Evolutionary conservation across 2,329 filamentous ascomycete species (phyloP).

Genomic region (Chaetomiaceae sp.): DNA sequence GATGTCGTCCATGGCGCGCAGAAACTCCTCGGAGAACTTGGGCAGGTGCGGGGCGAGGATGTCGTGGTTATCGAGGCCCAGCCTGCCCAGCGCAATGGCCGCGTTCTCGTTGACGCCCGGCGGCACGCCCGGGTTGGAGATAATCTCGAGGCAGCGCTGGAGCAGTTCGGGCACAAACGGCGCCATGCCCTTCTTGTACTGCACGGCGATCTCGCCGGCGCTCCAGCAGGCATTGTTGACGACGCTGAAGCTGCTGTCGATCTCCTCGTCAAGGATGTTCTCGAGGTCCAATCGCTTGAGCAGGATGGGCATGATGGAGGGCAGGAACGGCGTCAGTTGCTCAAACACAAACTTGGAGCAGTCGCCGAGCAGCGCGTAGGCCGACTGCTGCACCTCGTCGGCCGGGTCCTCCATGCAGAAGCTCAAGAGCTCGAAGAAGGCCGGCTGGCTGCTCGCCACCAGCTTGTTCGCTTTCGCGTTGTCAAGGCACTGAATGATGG

Average conservation of each 20-base stretch:
- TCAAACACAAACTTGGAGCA: conserved; percentile 88
- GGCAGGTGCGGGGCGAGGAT: conserved; percentile 71
- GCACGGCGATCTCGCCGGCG: conserved; percentile 82
- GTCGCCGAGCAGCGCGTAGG: conserved; percentile 90
- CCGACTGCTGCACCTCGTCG: conserved; percentile 92
- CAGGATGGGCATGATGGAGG: conserved; percentile 70
- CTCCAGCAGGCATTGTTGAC: conserved; percentile 99
- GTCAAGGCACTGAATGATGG: conserved; percentile 85
- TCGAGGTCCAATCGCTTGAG: conserved; percentile 83
- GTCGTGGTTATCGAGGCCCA: conserved; percentile 74
- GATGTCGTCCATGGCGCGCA: conserved; percentile 75
- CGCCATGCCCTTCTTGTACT: conserved; percentile 66
- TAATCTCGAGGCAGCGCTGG: conserved; percentile 70
- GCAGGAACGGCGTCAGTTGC: conserved; percentile 68
- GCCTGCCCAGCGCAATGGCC: conserved; percentile 80
- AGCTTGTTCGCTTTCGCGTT: conserved; percentile 67
- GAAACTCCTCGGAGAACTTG: conserved; percentile 75
- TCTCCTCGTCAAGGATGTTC: conserved; percentile 67
- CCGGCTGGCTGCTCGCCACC: conserved; percentile 67
- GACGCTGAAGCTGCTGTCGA: conserved; percentile 81
- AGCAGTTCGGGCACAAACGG: conserved; percentile 74
- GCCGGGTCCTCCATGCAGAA: conserved; percentile 89
- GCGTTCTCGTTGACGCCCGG: conserved; percentile 88
- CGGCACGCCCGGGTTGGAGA: conserved; percentile 78
- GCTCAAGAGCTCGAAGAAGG: conserved; percentile 82